Percentiles rank a stretch among this genome's conserved stretches.
Conservation (phyloP, 106 monocot genomes). For the Iris macrosiphon region DNA sequence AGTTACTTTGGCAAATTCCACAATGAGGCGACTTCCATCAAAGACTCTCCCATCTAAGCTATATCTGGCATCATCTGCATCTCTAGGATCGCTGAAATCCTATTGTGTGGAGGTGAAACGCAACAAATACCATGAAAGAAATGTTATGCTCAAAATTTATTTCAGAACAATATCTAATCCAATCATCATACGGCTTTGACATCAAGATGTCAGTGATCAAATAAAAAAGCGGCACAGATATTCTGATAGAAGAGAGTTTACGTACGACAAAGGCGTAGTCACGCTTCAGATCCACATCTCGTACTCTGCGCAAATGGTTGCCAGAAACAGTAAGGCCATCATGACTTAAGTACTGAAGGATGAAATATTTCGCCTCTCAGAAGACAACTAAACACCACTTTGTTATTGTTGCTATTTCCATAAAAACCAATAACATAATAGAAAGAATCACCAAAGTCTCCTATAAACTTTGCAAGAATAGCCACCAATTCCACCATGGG, state of each 20-base stretch:
- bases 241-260: constrained; percentile 1
- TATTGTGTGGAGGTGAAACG: constrained; percentile 12
- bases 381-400: constrained; percentile 77
- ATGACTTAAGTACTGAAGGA: constrained; percentile 62
- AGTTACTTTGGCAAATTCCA: constrained; percentile 73
- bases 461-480: constrained; percentile 59
- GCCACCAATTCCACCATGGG: constrained; percentile 95
- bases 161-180: no score
- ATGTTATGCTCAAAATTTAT: constrained; percentile 11
- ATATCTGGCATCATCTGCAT: constrained; percentile 97
- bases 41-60: constrained; percentile 76
- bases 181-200: no score
- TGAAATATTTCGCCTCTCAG: constrained; percentile 57
- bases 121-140: constrained; percentile 8
- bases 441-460: constrained; percentile 92
- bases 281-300: constrained; percentile 99
- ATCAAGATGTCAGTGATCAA: no score
- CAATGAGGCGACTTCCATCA: constrained; percentile 83
- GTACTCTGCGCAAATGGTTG: constrained; percentile 97
- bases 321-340: constrained; percentile 97
- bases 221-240: neutral
- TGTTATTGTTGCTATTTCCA: constrained; percentile 70
- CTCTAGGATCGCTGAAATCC: constrained; percentile 91
- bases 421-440: constrained; percentile 74
- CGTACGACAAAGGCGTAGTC: constrained; percentile 99